Conservation (phyloP, 176 grass and related monocot species). For the Zea luxurians region DNA sequence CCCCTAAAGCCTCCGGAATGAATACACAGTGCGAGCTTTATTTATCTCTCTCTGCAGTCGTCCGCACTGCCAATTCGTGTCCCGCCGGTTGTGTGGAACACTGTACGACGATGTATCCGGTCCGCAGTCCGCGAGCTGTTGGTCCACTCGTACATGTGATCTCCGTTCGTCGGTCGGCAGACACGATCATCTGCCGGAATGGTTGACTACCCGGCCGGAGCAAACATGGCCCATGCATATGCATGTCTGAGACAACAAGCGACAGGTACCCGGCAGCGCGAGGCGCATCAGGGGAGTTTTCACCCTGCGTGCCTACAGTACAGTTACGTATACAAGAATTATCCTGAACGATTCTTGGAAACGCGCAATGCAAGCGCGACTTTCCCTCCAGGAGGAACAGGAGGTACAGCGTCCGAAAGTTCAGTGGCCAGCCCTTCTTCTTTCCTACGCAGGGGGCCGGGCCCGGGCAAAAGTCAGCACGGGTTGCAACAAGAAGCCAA, state of each 20-base stretch:
- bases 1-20: too few relatives aligned
- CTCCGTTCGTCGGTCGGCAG: slow-evolving; percentile 36
- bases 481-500: slow-evolving; percentile 38
- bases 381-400: neutral
- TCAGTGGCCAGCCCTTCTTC: neutral
- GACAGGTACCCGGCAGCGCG: slow-evolving; percentile 34
- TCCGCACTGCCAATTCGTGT: neutral
- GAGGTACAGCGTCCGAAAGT: neutral
- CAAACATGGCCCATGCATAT: neutral
- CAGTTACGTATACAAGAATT: slow-evolving; percentile 12
- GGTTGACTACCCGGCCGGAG: slow-evolving; percentile 29
- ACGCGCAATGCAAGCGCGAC: neutral
- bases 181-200: slow-evolving; percentile 45
- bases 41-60: too few relatives aligned
- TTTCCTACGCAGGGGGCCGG: neutral
- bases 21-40: too few relatives aligned
- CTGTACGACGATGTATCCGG: neutral
- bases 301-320: neutral
- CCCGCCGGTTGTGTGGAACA: neutral
- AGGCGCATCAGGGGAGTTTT: slow-evolving; percentile 21
- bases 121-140: neutral
- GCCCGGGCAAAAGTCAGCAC: slow-evolving; percentile 19
- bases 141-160: slow-evolving; percentile 39
- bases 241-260: slow-evolving; percentile 33
- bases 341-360: neutral